phyloP scores from a whole-genome alignment of 192 early-diverging fungal genomes.

The Entophlyctis luteolus region DNA sequence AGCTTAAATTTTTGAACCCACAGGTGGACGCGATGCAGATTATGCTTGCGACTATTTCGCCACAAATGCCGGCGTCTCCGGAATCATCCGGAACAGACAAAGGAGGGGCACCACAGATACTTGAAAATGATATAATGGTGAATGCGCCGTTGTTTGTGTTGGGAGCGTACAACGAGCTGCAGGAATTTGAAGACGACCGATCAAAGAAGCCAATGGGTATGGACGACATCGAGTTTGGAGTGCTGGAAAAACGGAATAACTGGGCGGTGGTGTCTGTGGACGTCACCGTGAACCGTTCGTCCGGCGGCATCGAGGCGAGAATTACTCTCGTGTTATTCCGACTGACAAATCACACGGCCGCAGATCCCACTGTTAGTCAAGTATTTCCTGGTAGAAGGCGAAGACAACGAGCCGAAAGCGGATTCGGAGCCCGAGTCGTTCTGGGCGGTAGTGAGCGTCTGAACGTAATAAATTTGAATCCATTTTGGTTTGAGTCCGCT shows the following conservation, averaged over 20 bases:
- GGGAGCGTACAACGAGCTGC: conserved; percentile 2
- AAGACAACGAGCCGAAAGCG: conserved; percentile 25
- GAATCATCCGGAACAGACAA: neutral
- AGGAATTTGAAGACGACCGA: conserved; percentile 41
- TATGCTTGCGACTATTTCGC: neutral
- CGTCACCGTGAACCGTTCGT: conserved; percentile 59
- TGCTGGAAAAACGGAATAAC: conserved; percentile 62
- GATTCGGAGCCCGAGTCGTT: conserved; percentile 32
- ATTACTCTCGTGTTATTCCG: too few species aligned
- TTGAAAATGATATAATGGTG: neutral
- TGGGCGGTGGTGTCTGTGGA: conserved; percentile 57
- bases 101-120: neutral
- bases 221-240: conserved; percentile 38
- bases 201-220: conserved; percentile 24
- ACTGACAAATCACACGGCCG: neutral
- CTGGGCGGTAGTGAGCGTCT: conserved; percentile 59
- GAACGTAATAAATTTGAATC: too few species aligned
- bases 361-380: neutral
- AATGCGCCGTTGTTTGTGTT: conserved; percentile 8
- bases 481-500: too few species aligned
- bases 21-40: neutral
- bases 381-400: conserved; percentile 34
- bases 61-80: neutral
- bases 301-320: too few species aligned
- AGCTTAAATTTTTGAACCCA: conserved; percentile 4